Conservation (phyloP, 495 filamentous ascomycete species). For the Talaromyces borbonicus region DNA sequence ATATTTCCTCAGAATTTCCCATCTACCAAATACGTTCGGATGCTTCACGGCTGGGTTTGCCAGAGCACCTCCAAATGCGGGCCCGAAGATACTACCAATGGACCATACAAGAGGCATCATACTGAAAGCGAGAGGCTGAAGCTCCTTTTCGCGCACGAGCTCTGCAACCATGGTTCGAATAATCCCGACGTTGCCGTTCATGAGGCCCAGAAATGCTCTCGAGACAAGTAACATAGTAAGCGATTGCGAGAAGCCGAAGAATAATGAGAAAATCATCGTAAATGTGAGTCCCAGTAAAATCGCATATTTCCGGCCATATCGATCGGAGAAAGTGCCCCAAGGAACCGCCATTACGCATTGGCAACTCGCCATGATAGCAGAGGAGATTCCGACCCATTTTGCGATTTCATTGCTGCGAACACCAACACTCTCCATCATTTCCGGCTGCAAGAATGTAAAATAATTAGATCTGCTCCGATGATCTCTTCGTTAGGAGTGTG, state of each 20-base stretch:
- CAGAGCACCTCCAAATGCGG: conserved; percentile 76
- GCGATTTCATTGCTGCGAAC: conserved; percentile 63
- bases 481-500: not conserved
- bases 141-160: conserved; percentile 69
- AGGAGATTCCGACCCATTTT: conserved; percentile 66
- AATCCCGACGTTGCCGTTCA: conserved; percentile 73
- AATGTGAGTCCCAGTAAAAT: conserved; percentile 60
- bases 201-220: conserved; percentile 56
- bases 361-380: conserved; percentile 60
- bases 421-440: conserved; percentile 75
- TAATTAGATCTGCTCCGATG: not conserved
- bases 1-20: conserved; percentile 56
- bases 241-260: conserved; percentile 70
- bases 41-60: conserved; percentile 64
- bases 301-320: conserved; percentile 61
- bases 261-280: conserved; percentile 61
- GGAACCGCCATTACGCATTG: conserved; percentile 65
- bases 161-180: conserved; percentile 76
- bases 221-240: conserved; percentile 62
- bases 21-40: conserved; percentile 56
- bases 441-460: conserved; percentile 38
- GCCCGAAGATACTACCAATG: conserved; percentile 79
- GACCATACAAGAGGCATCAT: conserved; percentile 80
- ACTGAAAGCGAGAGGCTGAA: conserved; percentile 74
- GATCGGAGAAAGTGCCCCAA: conserved; percentile 73